Percentiles rank a stretch among this genome's conserved stretches.
These are phyloP conservation scores for Spizellomyces punctatus DNA, from an alignment of 192 early-diverging fungal genomes.

Conservation along the genomic window DNA sequence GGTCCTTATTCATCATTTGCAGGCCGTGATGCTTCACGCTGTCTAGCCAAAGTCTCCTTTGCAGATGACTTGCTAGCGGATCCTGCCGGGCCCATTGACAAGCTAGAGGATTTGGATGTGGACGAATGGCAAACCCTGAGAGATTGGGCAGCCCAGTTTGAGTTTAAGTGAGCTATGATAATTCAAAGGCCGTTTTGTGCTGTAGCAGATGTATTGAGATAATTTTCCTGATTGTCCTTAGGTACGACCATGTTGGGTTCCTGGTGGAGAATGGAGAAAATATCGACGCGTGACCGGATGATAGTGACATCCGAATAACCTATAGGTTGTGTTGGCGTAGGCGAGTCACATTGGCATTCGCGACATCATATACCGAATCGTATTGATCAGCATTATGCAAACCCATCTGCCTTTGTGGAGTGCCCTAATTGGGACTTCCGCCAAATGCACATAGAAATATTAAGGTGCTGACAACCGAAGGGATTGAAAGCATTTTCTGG, in stretches of 20 bases:
- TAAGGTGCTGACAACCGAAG: too few species aligned
- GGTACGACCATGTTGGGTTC: slow-evolving; percentile 23
- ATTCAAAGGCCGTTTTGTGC: neutral
- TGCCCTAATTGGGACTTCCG: too few species aligned
- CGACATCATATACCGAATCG: too few species aligned
- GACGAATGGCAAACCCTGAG: slow-evolving; percentile 74
- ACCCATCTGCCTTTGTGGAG: too few species aligned
- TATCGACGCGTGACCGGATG: neutral
- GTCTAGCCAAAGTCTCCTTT: slow-evolving; percentile 87
- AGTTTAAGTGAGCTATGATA: slow-evolving; percentile 65
- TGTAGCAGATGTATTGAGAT: neutral
- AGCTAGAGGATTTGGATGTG: slow-evolving; percentile 70
- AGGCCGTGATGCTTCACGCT: slow-evolving; percentile 93
- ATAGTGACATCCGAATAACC: too few species aligned
- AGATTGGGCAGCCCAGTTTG: slow-evolving; percentile 84
- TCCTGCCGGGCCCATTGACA: slow-evolving; percentile 76
- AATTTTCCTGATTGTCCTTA: neutral
- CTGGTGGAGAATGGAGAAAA: slow-evolving; percentile 19
- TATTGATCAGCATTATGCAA: too few species aligned
- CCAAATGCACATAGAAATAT: too few species aligned
- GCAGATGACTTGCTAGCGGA: slow-evolving; percentile 71
- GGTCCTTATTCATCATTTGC: slow-evolving; percentile 97
- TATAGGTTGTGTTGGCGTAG: too few species aligned
- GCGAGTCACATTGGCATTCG: too few species aligned
- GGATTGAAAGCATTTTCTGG: too few species aligned